phyloP scores from a whole-genome alignment of 768 basidiomycete species.

The Rhodosporidiobolus odoratus region DNA sequence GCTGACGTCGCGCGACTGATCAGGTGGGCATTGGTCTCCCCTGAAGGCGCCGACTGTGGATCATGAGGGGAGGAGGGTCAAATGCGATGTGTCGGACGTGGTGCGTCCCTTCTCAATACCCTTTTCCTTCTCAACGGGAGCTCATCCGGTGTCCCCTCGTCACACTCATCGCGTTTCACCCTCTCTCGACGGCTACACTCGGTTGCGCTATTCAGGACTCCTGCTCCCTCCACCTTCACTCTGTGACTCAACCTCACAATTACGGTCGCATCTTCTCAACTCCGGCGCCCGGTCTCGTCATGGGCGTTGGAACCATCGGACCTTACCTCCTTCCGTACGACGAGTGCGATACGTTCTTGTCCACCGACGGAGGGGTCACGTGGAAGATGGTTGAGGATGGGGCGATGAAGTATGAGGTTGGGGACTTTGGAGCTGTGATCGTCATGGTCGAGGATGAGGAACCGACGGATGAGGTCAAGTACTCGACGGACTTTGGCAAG shows the following conservation, averaged over 20 bases:
- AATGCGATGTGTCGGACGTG: slow-evolving; percentile 58
- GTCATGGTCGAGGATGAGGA: slow-evolving; percentile 84
- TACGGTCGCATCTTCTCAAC: slow-evolving; percentile 91
- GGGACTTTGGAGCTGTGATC: slow-evolving; percentile 74
- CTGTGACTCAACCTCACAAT: slow-evolving; percentile 87
- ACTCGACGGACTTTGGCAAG: slow-evolving; percentile 74
- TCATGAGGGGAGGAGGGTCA: slow-evolving; percentile 57
- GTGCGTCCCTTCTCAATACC: slow-evolving; percentile 2
- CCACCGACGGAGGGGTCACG: slow-evolving; percentile 76
- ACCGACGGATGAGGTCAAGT: slow-evolving; percentile 60
- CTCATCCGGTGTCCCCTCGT: not conserved
- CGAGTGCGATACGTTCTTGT: slow-evolving; percentile 88
- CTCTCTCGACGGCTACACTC: not conserved
- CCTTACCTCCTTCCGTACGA: slow-evolving; percentile 63
- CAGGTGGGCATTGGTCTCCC: slow-evolving; percentile 67
- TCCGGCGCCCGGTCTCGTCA: slow-evolving; percentile 85
- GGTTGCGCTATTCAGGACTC: slow-evolving; percentile 44
- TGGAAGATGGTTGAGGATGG: slow-evolving; percentile 73
- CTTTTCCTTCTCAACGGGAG: too few relatives aligned
- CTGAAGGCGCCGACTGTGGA: slow-evolving; percentile 61
- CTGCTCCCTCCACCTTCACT: slow-evolving; percentile 87
- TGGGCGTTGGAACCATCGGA: slow-evolving; percentile 93
- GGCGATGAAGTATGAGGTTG: slow-evolving; percentile 93
- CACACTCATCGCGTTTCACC: too few relatives aligned
- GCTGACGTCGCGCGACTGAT: slow-evolving; percentile 22